A percentile compares a stretch with the other conserved stretches of the same genome.
These are phyloP conservation scores for Starmerella asiatica DNA, from an alignment of 805 yeast genomes.

Conservation along the genomic window DNA sequence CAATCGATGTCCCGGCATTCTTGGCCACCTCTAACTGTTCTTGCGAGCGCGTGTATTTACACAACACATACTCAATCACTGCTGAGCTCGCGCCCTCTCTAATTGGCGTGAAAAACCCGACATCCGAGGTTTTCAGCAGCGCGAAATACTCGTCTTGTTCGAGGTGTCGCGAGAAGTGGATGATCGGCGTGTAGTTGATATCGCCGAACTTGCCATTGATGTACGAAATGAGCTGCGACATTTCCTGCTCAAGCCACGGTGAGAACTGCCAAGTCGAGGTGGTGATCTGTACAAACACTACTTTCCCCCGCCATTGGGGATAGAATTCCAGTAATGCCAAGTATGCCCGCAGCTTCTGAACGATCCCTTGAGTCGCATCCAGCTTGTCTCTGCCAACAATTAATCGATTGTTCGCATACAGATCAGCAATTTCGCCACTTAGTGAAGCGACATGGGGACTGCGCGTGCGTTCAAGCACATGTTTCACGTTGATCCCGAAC, in stretches of 20 bases:
- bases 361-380: slow-evolving; percentile 83
- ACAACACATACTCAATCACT: slow-evolving; percentile 77
- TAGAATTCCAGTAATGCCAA: slow-evolving; percentile 77
- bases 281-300: slow-evolving; percentile 82
- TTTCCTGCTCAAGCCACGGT: slow-evolving; percentile 62
- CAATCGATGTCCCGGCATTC: slow-evolving; percentile 32
- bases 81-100: slow-evolving; percentile 97
- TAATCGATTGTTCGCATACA: slow-evolving; percentile 41
- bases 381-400: slow-evolving; percentile 90
- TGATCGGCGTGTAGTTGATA: slow-evolving; percentile 72
- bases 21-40: slow-evolving; percentile 9
- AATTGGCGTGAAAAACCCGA: slow-evolving; percentile 76
- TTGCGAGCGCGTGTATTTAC: slow-evolving; percentile 35
- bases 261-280: slow-evolving; percentile 56
- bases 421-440: slow-evolving; percentile 43
- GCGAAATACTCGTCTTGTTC: slow-evolving; percentile 84
- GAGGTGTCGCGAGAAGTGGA: slow-evolving; percentile 82
- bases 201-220: slow-evolving; percentile 80
- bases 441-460: slow-evolving; percentile 33
- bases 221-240: slow-evolving; percentile 62
- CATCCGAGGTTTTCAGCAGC: slow-evolving; percentile 72
- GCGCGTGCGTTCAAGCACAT: slow-evolving; percentile 52
- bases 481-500: slow-evolving; percentile 72
- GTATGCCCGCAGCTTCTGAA: slow-evolving; percentile 83
- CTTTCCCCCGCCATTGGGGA: slow-evolving; percentile 83